These are phyloP conservation scores for Sorghum bicolor DNA, from an alignment of 176 grass and related monocot genomes.

Conservation along the genomic window Sorghum_bicolor_NCBIv3 NC_012872.2:65557001-65557500, in stretches of 20 bases:
- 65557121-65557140: constrained; percentile 92
- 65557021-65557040: not conserved
- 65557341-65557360: constrained; percentile 11
- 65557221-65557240: not conserved
- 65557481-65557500: constrained; percentile 8
- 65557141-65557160: constrained; percentile 75
- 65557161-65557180: not conserved
- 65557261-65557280: constrained; percentile 60
- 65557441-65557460: not conserved
- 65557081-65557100: constrained; percentile 89
- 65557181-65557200: not conserved
- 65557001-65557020: not conserved
- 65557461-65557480: not conserved
- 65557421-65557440: constrained; percentile 1
- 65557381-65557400: not conserved
- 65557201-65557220: not conserved
- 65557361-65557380: constrained; percentile 14
- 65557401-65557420: constrained; percentile 10
- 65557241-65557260: constrained; percentile 64
- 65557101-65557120: constrained; percentile 83
- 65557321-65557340: not conserved
- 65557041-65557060: not conserved
- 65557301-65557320: constrained; percentile 76
- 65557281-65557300: constrained; percentile 70
- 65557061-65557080: constrained; percentile 86